These are phyloP conservation scores for Ceratorhiza oryzae-sativae DNA, from an alignment of 1,284 basidiomycete species.

Conservation along the genomic window DNA sequence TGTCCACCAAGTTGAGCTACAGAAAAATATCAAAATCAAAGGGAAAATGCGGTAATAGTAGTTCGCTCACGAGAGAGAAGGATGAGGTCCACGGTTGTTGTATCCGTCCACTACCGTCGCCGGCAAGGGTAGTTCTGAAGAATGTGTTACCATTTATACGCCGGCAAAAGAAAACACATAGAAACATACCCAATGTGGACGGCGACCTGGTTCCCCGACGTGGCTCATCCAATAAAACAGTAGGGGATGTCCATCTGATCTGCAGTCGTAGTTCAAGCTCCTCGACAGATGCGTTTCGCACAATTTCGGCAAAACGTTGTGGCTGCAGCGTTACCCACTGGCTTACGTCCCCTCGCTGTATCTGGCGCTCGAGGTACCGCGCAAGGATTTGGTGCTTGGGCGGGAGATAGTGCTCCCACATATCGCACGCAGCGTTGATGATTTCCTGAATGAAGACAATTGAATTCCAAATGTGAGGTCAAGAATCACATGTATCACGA, in stretches of 20 bases:
- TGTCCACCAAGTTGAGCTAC: not conserved
- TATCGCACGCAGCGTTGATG: slow-evolving; percentile 17
- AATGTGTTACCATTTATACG: too few species aligned
- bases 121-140: not conserved
- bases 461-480: not conserved
- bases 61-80: not conserved
- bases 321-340: slow-evolving; percentile 10
- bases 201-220: slow-evolving; percentile 5
- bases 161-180: too few species aligned
- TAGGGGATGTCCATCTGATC: not conserved
- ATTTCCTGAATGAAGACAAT: not conserved
- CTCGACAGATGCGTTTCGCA: not conserved
- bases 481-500: slow-evolving; percentile 9
- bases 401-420: slow-evolving; percentile 17
- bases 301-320: slow-evolving; percentile 4
- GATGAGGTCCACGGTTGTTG: not conserved
- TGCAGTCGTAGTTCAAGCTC: slow-evolving; percentile 17
- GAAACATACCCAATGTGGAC: slow-evolving; percentile 10
- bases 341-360: not conserved
- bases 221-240: not conserved
- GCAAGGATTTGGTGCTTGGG: slow-evolving; percentile 3
- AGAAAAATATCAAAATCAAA: too few species aligned
- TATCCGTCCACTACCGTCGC: not conserved
- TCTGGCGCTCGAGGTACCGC: slow-evolving; percentile 1
- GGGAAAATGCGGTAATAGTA: not conserved